Evolutionary conservation across 164 flowering plant species (phyloP).

Genomic region (Magnolia officinalis): DNA sequence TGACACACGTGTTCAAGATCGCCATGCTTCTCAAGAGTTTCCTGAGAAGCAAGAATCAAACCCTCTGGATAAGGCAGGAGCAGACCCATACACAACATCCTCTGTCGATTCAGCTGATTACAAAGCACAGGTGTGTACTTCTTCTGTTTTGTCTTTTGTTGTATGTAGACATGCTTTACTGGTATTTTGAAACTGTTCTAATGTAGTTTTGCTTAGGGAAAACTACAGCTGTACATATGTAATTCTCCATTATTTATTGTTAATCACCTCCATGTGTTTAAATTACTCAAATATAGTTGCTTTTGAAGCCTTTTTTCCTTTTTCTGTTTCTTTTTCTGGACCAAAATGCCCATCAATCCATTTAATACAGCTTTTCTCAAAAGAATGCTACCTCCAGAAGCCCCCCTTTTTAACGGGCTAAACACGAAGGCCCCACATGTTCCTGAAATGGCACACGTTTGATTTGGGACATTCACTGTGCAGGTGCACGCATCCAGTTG

Average conservation of each 20-base stretch:
- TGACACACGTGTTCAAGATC: slow-evolving; percentile 24
- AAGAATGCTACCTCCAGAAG: neutral
- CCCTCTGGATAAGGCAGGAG: slow-evolving; percentile 36
- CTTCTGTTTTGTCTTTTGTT: neutral
- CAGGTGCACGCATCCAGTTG: no score
- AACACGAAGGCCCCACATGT: no score
- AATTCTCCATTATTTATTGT: no score
- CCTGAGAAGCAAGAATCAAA: slow-evolving; percentile 22
- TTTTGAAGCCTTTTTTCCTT: neutral
- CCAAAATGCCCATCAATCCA: neutral
- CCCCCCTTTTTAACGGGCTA: no score
- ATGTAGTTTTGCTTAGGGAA: neutral
- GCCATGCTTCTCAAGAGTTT: slow-evolving; percentile 20
- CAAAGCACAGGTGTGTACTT: slow-evolving; percentile 47
- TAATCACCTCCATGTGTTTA: neutral
- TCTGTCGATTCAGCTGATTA: slow-evolving; percentile 40
- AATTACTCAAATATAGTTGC: neutral
- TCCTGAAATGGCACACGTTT: no score
- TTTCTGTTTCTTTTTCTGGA: neutral
- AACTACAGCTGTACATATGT: no score
- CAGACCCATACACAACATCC: slow-evolving; percentile 26
- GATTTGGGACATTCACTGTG: no score
- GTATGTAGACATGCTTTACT: neutral
- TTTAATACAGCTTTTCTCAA: neutral
- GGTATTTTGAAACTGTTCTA: neutral